Percentiles rank a stretch among this genome's conserved stretches.
Evolutionary conservation across 805 yeast genomes (phyloP).

Genomic region (Grigorovia humatica): DNA sequence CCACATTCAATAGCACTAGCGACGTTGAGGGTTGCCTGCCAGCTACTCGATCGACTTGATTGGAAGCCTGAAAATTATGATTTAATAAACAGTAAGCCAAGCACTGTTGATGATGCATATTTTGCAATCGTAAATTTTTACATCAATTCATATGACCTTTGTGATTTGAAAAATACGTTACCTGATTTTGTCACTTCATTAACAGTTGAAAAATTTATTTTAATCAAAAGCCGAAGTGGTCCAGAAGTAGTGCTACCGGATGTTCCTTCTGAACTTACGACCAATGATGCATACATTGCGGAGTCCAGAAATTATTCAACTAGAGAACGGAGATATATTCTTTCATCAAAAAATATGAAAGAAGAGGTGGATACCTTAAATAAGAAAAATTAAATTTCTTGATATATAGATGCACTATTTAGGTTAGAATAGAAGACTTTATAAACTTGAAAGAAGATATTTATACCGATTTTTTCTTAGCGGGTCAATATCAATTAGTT

Average conservation of each 20-base stretch:
- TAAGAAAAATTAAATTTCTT: no score
- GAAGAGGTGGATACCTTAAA: slow-evolving; percentile 8
- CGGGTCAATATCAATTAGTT: slow-evolving; percentile 50
- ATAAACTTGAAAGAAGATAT: slow-evolving; percentile 26
- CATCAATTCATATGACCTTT: slow-evolving; percentile 43
- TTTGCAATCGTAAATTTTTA: slow-evolving; percentile 51
- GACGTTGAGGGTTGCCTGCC: slow-evolving; percentile 48
- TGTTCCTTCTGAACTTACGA: slow-evolving; percentile 23
- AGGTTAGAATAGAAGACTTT: neutral
- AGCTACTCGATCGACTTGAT: slow-evolving; percentile 28
- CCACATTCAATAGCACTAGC: slow-evolving; percentile 69
- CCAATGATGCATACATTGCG: slow-evolving; percentile 38
- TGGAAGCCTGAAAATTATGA: slow-evolving; percentile 15
- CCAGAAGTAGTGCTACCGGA: slow-evolving; percentile 26
- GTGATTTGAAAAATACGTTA: slow-evolving; percentile 37
- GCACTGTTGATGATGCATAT: slow-evolving; percentile 37
- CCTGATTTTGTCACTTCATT: slow-evolving; percentile 18
- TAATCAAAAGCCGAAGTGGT: slow-evolving; percentile 38
- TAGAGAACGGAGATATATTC: slow-evolving; percentile 46
- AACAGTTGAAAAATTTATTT: slow-evolving; percentile 29
- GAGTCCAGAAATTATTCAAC: slow-evolving; percentile 26
- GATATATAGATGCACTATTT: neutral
- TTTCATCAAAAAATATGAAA: slow-evolving; percentile 15
- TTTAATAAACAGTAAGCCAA: slow-evolving; percentile 26
- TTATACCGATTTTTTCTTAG: slow-evolving; percentile 50